Base-by-base conservation (phyloP, 495 filamentous ascomycete species). In the Astrocystis sublimbata region DNA sequence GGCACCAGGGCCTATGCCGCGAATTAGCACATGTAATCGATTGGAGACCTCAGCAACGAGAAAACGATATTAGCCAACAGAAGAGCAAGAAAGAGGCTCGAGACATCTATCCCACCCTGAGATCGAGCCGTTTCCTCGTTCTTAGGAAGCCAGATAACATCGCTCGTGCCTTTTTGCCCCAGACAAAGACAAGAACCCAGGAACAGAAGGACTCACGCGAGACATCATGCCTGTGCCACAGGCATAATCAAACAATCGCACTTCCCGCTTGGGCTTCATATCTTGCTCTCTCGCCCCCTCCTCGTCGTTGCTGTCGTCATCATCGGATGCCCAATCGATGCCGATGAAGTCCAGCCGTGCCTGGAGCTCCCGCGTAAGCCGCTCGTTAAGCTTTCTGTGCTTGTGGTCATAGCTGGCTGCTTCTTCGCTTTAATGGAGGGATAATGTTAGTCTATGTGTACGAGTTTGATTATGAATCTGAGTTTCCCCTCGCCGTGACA, bases 221-320 rank as follows among this genome's bases (percentile, higher is more conserved):
- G 85, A 85, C 63, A 90, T 78, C 63, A 79, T 58, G 4, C 89
- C 90, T 17, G 88, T 85, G 3, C 90, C 90, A 61, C 88, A 91
- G 46, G 90, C 90, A 73, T 92, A 93, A 64, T 93, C 90, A 9
- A 93, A 75, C 51, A 91, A 67, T 33, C 81, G 78, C 43, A 89
- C 75, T 28, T 81, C 73, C 58, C 79, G 77, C 43, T 65, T 73
- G n/a, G 75, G 68, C 10, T 71, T 56, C n/a, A 40, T 41, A 5
- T 60, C 42, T 3, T 26, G 12, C 1, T 12, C 12, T 17, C 1
- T 12, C 12, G 3, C 40, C 68, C 17, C 61, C 68, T 35, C 52
- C 2, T 66, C 54, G 15, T 71, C 58, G 12, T 61, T 41, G 12
- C 66, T 65, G 71, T 80, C 81, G 40, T 73, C 74, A 17, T 84